Evolutionary conservation across 768 basidiomycete species (phyloP).

Genomic region (Trametes elegans): DNA sequence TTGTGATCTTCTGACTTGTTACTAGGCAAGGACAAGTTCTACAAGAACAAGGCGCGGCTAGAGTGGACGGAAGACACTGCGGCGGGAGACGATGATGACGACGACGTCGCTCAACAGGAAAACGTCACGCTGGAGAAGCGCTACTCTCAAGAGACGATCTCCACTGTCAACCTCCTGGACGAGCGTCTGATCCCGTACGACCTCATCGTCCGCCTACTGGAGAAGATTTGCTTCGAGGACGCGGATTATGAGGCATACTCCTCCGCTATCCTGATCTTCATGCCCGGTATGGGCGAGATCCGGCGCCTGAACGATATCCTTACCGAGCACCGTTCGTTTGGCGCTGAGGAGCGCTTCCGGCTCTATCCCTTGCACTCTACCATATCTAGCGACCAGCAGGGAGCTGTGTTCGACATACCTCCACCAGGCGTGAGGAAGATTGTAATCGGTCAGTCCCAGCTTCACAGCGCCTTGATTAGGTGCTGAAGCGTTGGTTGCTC

Average conservation of each 20-base stretch:
- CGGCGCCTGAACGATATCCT: conserved; percentile 82
- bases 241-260: conserved; percentile 54
- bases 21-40: conserved; percentile 61
- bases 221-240: conserved; percentile 77
- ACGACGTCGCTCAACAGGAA: conserved; percentile 42
- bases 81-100: conserved; percentile 66
- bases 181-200: conserved; percentile 91
- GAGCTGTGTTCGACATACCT: conserved; percentile 87
- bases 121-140: conserved; percentile 65
- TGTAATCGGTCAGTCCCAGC: conserved; percentile 68
- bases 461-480: conserved; percentile 10
- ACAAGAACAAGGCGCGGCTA: conserved; percentile 53
- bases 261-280: conserved; percentile 82
- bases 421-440: conserved; percentile 84
- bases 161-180: conserved; percentile 83
- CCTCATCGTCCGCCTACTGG: conserved; percentile 79
- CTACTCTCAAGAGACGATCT: conserved; percentile 73
- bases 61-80: conserved; percentile 82
- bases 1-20: not conserved
- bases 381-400: conserved; percentile 88
- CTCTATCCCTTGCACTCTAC: conserved; percentile 90
- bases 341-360: conserved; percentile 58
- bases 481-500: not conserved
- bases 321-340: conserved; percentile 70
- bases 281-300: conserved; percentile 95